Conservation (phyloP, 257 asterid genomes). For the Petunia axillaris region DNA sequence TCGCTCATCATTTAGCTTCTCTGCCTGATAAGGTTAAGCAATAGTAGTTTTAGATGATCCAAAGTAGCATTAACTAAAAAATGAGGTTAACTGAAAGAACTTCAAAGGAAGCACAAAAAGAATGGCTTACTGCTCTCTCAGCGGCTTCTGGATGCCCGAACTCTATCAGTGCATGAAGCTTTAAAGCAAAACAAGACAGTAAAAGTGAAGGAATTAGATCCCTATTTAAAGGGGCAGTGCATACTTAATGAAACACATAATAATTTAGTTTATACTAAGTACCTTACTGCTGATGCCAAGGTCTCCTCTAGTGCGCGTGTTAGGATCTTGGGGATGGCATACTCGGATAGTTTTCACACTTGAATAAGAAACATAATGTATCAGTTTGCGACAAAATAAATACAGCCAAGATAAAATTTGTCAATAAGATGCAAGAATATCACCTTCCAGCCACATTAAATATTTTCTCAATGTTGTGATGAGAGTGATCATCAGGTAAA, state of each 20-base stretch:
- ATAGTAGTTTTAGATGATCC: neutral
- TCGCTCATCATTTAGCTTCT: constrained; percentile 76
- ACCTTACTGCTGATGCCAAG: constrained; percentile 81
- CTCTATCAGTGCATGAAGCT: constrained; percentile 95
- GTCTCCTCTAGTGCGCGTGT: constrained; percentile 68
- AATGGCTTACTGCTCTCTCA: constrained; percentile 74
- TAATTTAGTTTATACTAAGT: neutral
- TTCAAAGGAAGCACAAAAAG: neutral
- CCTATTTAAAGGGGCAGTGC: neutral
- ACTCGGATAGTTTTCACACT: constrained; percentile 85
- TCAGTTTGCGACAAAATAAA: neutral
- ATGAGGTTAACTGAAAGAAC: neutral
- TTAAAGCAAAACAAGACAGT: neutral
- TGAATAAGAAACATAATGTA: constrained; percentile 7
- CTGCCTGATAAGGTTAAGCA: constrained; percentile 52
- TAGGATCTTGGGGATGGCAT: constrained; percentile 94
- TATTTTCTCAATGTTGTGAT: constrained; percentile 90
- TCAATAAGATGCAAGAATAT: neutral
- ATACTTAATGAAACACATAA: neutral
- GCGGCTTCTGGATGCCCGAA: constrained; percentile 80
- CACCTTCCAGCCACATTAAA: constrained; percentile 90
- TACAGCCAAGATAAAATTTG: neutral
- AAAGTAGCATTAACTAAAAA: neutral
- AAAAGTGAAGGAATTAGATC: neutral
- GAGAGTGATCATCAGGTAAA: constrained; percentile 95